A percentile compares a stretch with the other conserved stretches of the same genome.
Conservation (phyloP, 495 filamentous ascomycete genomes). For the Pseudotulostoma volvatum region DNA sequence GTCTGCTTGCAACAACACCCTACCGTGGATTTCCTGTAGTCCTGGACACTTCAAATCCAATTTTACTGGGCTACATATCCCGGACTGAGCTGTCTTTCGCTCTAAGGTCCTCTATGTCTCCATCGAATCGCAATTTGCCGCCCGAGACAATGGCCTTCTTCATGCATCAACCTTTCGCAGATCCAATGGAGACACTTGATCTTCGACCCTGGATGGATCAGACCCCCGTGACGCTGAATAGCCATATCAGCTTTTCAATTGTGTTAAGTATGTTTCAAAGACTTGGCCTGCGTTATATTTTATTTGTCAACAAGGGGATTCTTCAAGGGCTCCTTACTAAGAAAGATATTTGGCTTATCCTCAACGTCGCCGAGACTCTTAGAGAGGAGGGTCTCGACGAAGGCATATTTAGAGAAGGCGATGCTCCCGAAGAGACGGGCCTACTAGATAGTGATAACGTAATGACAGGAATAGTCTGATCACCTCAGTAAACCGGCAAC, state of each 20-base stretch:
- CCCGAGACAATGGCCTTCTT: conserved; percentile 70
- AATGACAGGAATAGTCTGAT: background rate
- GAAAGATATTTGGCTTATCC: conserved; percentile 92
- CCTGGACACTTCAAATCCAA: conserved; percentile 45
- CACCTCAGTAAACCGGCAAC: no score
- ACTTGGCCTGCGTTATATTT: conserved; percentile 74
- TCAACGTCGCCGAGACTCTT: conserved; percentile 61
- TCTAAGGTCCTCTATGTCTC: conserved; percentile 33
- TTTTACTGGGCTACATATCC: conserved; percentile 85
- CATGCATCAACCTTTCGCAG: conserved; percentile 62
- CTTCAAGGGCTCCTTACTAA: conserved; percentile 83
- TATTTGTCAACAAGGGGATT: conserved; percentile 68
- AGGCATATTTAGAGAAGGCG: conserved; percentile 20
- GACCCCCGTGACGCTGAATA: conserved; percentile 80
- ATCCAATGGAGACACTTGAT: conserved; percentile 65
- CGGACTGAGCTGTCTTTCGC: conserved; percentile 77
- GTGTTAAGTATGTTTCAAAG: conserved; percentile 86
- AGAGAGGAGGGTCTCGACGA: conserved; percentile 20
- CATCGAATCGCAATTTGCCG: conserved; percentile 37
- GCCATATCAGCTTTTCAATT: conserved; percentile 55
- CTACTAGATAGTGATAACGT: conserved; percentile 20
- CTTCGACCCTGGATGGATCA: conserved; percentile 96
- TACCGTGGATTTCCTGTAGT: conserved; percentile 92
- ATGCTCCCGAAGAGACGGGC: conserved; percentile 33
- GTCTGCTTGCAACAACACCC: conserved; percentile 51